These are phyloP conservation scores for Boehmeria nivea DNA, from an alignment of 306 rosid species.

Conservation along the genomic window DNA sequence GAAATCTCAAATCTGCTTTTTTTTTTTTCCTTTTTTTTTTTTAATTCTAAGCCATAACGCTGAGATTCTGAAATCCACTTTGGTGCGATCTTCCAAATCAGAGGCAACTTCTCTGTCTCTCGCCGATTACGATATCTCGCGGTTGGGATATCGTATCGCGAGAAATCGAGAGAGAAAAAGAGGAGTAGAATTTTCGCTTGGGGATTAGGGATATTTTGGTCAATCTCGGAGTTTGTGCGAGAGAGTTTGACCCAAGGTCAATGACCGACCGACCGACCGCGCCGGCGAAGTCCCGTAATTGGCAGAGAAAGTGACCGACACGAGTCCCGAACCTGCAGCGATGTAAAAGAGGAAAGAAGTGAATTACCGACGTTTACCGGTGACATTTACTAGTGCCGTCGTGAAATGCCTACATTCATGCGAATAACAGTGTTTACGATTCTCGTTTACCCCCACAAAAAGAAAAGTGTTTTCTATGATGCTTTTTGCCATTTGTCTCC, in stretches of 20 bases:
- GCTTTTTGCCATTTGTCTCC: too few relatives aligned
- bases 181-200: too few relatives aligned
- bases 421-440: too few relatives aligned
- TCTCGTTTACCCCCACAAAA: too few relatives aligned
- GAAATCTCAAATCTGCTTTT: conserved; percentile 41
- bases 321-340: conserved; percentile 10
- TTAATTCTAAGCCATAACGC: conserved; percentile 44
- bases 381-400: too few relatives aligned
- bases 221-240: conserved; percentile 29
- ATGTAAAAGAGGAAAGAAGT: conserved; percentile 9
- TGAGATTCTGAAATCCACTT: conserved; percentile 89
- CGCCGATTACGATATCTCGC: conserved; percentile 29
- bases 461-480: too few relatives aligned
- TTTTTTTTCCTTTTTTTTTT: neutral
- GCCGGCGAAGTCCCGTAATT: conserved; percentile 30
- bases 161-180: neutral
- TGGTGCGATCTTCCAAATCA: conserved; percentile 48
- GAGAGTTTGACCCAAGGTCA: conserved; percentile 43
- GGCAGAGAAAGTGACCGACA: neutral
- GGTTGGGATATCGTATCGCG: neutral
- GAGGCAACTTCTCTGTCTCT: conserved; percentile 1
- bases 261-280: conserved; percentile 11
- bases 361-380: conserved; percentile 16
- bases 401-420: too few relatives aligned
- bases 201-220: conserved; percentile 28